These are phyloP conservation scores for Hypericum perforatum DNA, from an alignment of 345 rosid species.

Conservation along the genomic window DNA sequence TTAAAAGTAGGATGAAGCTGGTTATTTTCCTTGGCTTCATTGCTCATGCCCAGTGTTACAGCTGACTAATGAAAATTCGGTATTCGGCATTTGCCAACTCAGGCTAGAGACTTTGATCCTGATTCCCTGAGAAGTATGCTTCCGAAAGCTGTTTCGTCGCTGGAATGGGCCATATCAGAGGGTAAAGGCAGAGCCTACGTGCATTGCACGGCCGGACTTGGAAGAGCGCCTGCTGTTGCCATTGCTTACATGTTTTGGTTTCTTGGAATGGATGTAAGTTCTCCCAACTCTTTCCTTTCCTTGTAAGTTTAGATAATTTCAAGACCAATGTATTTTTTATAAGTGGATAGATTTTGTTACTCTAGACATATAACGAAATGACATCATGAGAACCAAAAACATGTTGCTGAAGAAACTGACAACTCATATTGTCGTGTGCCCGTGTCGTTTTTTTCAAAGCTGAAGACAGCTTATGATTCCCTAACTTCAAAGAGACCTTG, in stretches of 20 bases:
- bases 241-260: slow-evolving; percentile 91
- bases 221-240: slow-evolving; percentile 86
- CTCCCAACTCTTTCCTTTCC: not conserved
- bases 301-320: not conserved
- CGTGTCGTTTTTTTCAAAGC: slow-evolving; percentile 24
- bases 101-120: slow-evolving; percentile 86
- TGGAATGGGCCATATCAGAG: slow-evolving; percentile 75
- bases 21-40: not conserved
- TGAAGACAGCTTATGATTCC: slow-evolving; percentile 53
- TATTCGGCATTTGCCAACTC: not conserved
- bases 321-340: not conserved
- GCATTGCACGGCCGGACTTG: slow-evolving; percentile 90
- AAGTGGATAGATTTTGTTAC: not conserved
- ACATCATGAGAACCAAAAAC: not conserved
- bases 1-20: not conserved
- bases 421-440: not conserved
- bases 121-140: slow-evolving; percentile 69
- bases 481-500: slow-evolving; percentile 68
- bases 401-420: not conserved
- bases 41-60: not conserved
- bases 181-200: slow-evolving; percentile 79
- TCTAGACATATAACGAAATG: no score
- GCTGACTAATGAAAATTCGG: not conserved
- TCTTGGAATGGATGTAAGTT: slow-evolving; percentile 54
- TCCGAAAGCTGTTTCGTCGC: slow-evolving; percentile 68